phyloP scores from a whole-genome alignment of 768 basidiomycete genomes.

The Daedaleopsis sinensis region DNA sequence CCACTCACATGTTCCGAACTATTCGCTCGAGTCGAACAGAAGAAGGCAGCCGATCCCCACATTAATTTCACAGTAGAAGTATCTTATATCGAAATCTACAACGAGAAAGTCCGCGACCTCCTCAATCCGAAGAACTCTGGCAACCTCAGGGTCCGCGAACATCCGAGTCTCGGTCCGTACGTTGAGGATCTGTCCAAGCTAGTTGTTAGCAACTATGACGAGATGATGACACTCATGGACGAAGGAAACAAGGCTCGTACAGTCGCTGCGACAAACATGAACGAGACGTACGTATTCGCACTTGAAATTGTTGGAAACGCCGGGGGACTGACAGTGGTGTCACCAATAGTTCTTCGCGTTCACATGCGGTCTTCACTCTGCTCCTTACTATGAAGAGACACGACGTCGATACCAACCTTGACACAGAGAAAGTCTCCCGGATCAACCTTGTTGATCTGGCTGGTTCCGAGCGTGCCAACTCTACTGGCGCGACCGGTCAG shows the following conservation, averaged over 20 bases:
- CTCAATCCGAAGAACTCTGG: conserved; percentile 97
- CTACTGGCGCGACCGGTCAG: conserved; percentile 95
- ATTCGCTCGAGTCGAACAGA: conserved; percentile 77
- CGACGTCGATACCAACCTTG: conserved; percentile 82
- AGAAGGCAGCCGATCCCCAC: conserved; percentile 64
- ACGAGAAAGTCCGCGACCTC: conserved; percentile 97
- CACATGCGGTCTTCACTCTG: conserved; percentile 97
- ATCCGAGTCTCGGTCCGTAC: conserved; percentile 95
- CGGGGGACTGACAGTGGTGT: conserved; percentile 4
- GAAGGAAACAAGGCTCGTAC: conserved; percentile 99
- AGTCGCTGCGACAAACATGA: conserved; percentile 99
- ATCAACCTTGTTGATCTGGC: conserved; percentile 97
- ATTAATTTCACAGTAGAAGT: conserved; percentile 91
- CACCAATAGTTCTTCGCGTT: conserved; percentile 79
- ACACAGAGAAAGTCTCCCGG: conserved; percentile 98
- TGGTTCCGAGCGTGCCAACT: conserved; percentile 95
- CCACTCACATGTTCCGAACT: conserved; percentile 94
- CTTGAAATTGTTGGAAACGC: not conserved
- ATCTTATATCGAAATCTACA: conserved; percentile 99
- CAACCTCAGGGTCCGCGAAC: conserved; percentile 95
- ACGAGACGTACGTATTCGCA: conserved; percentile 79
- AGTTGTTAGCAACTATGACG: conserved; percentile 86
- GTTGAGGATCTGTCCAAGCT: conserved; percentile 97
- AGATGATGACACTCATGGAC: conserved; percentile 99
- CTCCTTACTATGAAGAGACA: conserved; percentile 91